Evolutionary conservation across 2,329 filamentous ascomycete species (phyloP), one percentile per base, ranked within the genome.

Genomic region (Apiospora phragmitis): DNA sequence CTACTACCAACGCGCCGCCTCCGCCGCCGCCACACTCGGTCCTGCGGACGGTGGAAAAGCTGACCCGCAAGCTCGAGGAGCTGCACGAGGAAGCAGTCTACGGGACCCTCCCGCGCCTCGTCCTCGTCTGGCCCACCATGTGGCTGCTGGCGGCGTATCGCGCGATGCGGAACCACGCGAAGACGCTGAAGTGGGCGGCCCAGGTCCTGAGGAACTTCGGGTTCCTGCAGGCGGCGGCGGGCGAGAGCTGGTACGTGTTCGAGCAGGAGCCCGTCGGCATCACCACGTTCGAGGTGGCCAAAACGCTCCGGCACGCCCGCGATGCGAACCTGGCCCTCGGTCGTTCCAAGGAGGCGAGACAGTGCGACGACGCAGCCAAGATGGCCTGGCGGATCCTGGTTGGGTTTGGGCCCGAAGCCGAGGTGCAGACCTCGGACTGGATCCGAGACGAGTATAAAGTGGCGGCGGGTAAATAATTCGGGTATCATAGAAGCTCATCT

Each of bases 201-300:
- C 74, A 76, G 73, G 75, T 80, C 68, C 68, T 82, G 72, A 74
- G 79, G 9, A 79, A 80, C 72, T 82, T 82, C 74, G 81, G 80
- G 7, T 81, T 75, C 65, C 49, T 73, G 29, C 42, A 51, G 21
- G 26, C 16, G 12, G 67, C 16, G 26, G 11, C 26, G 18, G 47
- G 14, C 38, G 41, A 29, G 29, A 38, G 77, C 55, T 71, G 71
- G n/a, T 72, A 74, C 18, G 71, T n/a, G 32, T 70, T 68, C 16
- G 76, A 73, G 74, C 73, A 73, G 41, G 75, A 80, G 14, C 80
- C 73, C 12, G 70, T 72, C 8, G 68, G 68, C 14, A 71, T 81
- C 24, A 79, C 80, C 72, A 80, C 80, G 21, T 79, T 81, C 2
- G 81, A 82, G 70, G 78, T 80, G 0, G 76, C 81, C 35, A 78